Base-by-base conservation (phyloP, 2,329 filamentous ascomycete genomes). In the Fusarium abutilonis region DNA sequence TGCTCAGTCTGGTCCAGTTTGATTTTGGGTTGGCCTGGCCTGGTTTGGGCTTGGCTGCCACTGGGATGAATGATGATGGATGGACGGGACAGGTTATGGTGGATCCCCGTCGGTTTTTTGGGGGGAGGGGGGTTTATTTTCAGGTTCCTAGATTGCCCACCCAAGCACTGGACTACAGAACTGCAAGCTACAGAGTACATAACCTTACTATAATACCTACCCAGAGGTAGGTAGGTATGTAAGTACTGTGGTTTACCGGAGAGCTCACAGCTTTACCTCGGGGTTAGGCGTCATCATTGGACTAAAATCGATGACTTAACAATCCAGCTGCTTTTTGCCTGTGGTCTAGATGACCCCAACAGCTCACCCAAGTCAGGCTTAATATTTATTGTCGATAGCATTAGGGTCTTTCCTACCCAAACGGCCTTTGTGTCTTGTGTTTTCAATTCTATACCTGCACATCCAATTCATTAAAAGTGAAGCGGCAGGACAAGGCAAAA, bases 1-100 rank as follows among this genome's bases (percentile, higher is more conserved):
- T 64, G 56, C 64, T 56, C 66, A 52, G 57, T 58, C 52, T 66
- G 67, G 41, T 59, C 62, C 57, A 65, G 53, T 58, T 66, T 64
- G 59, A 43, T 55, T 59, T 63, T 51, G 62, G 57, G 31, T 35
- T 63, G 62, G 61, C 36, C 48, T 56, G 58, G 46, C n/a, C 26
- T 63, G 56, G 47, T 31, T 45, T 52, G 29, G 36, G 34, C 19
- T 46, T 60, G 44, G 13, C 45, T 50, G 51, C 36, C 35, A 50
- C 48, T 38, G 32, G 31, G 41, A 54, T 31, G 31, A n/a, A 32
- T 32, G 13, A 32, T 39, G 15, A 21, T 38, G 34, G 34, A 19
- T 48, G 60, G 61, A 64, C 54, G 23, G 23, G 23, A 26, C 23
- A 26, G 23, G 23, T 26, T 46, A 47, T 57, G 55, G 65, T 69